Base-by-base conservation (phyloP, 2,329 filamentous ascomycete species). In the Sclerotiophoma versabilis region DNA sequence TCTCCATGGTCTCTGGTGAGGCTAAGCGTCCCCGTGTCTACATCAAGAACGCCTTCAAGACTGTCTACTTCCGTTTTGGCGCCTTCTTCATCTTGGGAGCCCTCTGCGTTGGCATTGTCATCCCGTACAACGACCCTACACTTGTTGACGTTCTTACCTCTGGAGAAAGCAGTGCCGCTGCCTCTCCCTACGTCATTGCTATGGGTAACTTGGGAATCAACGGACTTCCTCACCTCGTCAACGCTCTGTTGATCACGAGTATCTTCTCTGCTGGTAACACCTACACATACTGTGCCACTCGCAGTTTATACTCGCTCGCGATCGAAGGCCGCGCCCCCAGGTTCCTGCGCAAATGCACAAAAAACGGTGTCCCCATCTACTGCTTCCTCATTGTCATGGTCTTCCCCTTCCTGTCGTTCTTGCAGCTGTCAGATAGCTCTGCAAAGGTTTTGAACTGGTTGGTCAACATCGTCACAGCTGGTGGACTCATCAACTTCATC, bases 401-500 rank as follows among this genome's bases (percentile, higher is more conserved):
- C 3, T 86, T 95, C 63, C 84, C 88, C 1, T 79, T 92, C 6
- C 77, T 96, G 10, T 84, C 87, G 2, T 95, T 92, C 74, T 77
- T 93, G 41, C 87, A 92, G 72, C 81, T 93, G 15, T 88, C 84
- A 7, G 82, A 84, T 58, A 80, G 81, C 53, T 82, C 86, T 0
- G 83, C 88, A 4, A 84, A 87, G 23, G 90, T 92, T 1, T 77
- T 93, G 58, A 81, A 81, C 38, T 92, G 89, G 89, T 86, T 92
- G 60, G 83, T 90, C 33, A 88, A 84, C 54, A 75, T 91, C 67
- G 80, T 91, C 15, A 92, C 90, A 10, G 88, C 90, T 0, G 90
- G 88, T 1, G 87, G 90, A 65, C 49, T 74, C 5, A 69, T 76
- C 59, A 68, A 75, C 66, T 76, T 66, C 63, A 73, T 75, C 47